Evolutionary conservation across 2,329 filamentous ascomycete genomes (phyloP), one percentile per base, ranked within the genome.

Genomic region (Nannizzia gypsea): DNA sequence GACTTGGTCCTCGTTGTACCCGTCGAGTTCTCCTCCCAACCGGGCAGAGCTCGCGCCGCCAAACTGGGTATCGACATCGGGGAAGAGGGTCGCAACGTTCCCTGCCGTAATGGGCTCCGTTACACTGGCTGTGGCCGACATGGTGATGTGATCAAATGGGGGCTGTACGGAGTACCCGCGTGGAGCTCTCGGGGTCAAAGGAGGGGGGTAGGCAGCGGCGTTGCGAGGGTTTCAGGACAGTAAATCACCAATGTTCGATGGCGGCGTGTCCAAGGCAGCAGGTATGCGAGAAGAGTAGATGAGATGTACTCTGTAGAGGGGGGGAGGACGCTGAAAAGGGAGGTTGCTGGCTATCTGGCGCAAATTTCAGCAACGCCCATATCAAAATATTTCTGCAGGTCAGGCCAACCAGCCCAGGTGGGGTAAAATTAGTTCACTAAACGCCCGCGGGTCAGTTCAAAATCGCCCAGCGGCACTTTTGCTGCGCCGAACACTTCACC

Each of bases 1-100:
- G 69, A 96, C 96, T 78, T 99, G 93, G 79, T 97, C 92, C 73
- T 89, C 92, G 78, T 97, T 91, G 78, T 97, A 95, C 57, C 92
- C 93, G 60, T 87, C 87, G 50, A 97, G 81, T 61, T 90, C 89
- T 58, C 83, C 81, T 64, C 77, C 76, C 67, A 86, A 85, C 70
- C 70, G 67, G n/a, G 72, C 70, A 61, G 71, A 71, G 26, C 65
- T 70, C 64, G 77, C 73, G 57, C 77, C 76, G 58, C 82, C 82
- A 57, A 85, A 76, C 15, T 76, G 77, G 24, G 82, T 84, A 72
- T 84, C 82, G 67, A 87, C 83, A 72, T 96, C 90, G 58, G 90
- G 90, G 75, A 97, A 97, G 56, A 97, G 83, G 63, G 84, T 85
- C 61, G 92, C 80, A 68, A 99, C 90, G 69, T 88, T 89, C 67